Evolutionary conservation across 108 stramenopile species (phyloP).

Genomic region (Skeletonema tropicum): DNA sequence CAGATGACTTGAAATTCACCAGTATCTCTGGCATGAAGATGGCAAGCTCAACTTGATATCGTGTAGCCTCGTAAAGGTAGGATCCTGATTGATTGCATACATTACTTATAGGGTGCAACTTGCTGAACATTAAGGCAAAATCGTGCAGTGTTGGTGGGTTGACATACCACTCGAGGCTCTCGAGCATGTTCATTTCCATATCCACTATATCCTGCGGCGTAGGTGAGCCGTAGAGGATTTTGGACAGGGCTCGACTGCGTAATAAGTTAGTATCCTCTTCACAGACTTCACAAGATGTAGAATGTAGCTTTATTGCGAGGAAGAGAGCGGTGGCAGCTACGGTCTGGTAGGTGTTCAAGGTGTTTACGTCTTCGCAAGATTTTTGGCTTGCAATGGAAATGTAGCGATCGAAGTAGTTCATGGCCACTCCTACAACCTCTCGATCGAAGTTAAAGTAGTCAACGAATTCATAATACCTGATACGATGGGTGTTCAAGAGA

Average conservation of each 20-base stretch:
- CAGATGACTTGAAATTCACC: conserved; percentile 7
- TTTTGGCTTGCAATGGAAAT: conserved; percentile 41
- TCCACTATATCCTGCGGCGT: conserved; percentile 38
- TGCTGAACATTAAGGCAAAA: conserved; percentile 2
- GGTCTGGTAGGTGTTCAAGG: conserved; percentile 52
- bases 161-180: conserved; percentile 3
- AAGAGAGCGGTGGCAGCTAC: conserved; percentile 68
- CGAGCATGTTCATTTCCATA: conserved; percentile 14
- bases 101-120: conserved; percentile 12
- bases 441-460: conserved; percentile 64
- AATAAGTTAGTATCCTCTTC: background rate
- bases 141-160: conserved; percentile 30
- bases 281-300: background rate
- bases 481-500: background rate
- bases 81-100: background rate
- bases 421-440: conserved; percentile 64
- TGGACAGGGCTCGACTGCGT: background rate
- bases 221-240: background rate
- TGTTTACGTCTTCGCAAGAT: background rate
- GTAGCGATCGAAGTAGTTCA: conserved; percentile 64
- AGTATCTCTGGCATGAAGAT: conserved; percentile 16
- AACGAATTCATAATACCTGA: conserved; percentile 28
- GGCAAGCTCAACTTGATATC: conserved; percentile 21
- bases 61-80: conserved; percentile 26
- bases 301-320: conserved; percentile 57